Evolutionary conservation across 208 protist genomes (phyloP), one percentile per base, ranked within the genome.

Genomic region (Naegleria gruberi): DNA sequence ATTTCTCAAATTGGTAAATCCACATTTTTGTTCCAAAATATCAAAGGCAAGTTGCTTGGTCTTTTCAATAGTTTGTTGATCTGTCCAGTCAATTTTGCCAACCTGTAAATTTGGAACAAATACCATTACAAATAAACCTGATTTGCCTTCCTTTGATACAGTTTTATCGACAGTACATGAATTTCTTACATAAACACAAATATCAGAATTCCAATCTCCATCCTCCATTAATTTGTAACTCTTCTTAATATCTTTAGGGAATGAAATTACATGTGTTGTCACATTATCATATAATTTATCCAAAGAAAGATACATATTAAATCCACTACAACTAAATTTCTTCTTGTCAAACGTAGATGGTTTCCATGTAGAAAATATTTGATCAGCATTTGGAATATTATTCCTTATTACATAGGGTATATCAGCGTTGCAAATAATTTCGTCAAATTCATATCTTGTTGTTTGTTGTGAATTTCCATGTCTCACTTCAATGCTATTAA

Each of bases 41-140:
- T 51, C 34, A 7, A 51, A 51, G 17, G 44, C 43, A 19, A 51
- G 17, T 51, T 51, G 7, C 34, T 51, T 86, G 4, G 51, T n/a
- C 3, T 30, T 7, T 37, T 45, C 42, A 15, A 51, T 51, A 86
- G 12, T 23, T 7, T 3, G 2, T 2, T 4, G 4, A 34, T 51
- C 19, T 4, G 26, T 51, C 82, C 82, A 86, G 26, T 73, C 55
- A 51, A 19, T 40, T 51, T 6, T 45, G 3, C 1, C 40, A 19
- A 17, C 40, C 3, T 86, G 42, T 40, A 86, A 86, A 51, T 86
- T 86, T n/a, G 82, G 82, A 51, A 86, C 82, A 37, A 40, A 40
- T 37, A 86, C 42, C 82, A 86, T 42, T 7, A 26, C 19, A 86
- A 42, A 86, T 26, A 86, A 34, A 45, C 82, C 82, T 37, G 17